Conservation (phyloP, 225 moss, liverwort and hornwort genomes). For the Polytrichum commune region DNA sequence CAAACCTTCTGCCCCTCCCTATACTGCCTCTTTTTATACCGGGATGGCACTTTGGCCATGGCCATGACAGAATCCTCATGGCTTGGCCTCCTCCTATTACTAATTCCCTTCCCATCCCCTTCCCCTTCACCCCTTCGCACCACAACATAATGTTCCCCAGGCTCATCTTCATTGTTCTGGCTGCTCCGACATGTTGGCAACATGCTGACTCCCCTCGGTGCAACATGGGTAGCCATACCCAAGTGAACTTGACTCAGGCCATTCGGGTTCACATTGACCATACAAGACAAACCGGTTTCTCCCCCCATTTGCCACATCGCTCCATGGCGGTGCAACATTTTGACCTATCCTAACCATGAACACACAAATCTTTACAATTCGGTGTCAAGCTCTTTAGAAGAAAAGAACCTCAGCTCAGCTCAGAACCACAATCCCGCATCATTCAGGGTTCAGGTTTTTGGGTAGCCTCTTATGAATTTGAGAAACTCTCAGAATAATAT, state of each 20-base stretch:
- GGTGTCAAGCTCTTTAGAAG: too few species aligned
- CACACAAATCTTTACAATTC: too few species aligned
- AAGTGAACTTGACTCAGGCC: background rate
- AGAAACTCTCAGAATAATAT: too few species aligned
- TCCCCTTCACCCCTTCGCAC: background rate
- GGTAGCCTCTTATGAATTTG: too few species aligned
- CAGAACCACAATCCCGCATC: too few species aligned
- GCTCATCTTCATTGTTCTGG: slow-evolving; percentile 11
- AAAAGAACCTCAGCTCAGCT: too few species aligned
- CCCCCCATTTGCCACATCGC: too few species aligned
- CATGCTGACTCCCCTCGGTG: background rate
- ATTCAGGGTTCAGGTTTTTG: too few species aligned
- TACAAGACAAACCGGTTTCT: too few species aligned
- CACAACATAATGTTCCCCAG: slow-evolving; percentile 13
- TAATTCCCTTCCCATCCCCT: background rate
- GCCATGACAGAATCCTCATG: slow-evolving; percentile 40
- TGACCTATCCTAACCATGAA: too few species aligned
- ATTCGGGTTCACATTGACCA: background rate
- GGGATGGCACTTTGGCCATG: slow-evolving; percentile 69
- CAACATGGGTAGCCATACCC: background rate
- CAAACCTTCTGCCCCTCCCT: slow-evolving; percentile 56
- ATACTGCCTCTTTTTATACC: slow-evolving; percentile 63
- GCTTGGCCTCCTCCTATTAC: slow-evolving; percentile 10
- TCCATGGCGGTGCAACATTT: too few species aligned
- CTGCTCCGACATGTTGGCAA: slow-evolving; percentile 3